Conservation (phyloP, 169 alveolate genomes). For the Plasmodium reichenowi region DNA sequence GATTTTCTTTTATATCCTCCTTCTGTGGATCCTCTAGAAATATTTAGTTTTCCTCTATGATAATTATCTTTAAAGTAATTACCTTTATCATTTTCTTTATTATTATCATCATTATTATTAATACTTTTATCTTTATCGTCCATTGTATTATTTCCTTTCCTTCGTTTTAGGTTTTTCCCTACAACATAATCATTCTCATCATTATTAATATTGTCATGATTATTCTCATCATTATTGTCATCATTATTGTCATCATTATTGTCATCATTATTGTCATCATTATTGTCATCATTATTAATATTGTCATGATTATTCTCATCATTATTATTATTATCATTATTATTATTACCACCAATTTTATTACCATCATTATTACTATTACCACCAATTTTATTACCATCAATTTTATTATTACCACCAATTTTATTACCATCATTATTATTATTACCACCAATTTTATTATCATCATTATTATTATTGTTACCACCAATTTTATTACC, state of each 20-base stretch:
- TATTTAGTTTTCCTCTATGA: too few relatives aligned
- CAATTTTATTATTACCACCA: background rate
- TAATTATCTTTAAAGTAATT: background rate
- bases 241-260: background rate
- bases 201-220: background rate
- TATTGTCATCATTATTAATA: background rate
- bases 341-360: background rate
- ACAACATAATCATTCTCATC: background rate
- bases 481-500: background rate
- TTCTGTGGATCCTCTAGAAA: background rate
- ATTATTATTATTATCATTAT: background rate
- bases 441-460: background rate
- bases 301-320: background rate
- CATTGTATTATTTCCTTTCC: background rate
- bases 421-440: background rate
- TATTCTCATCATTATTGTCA: background rate
- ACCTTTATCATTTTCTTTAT: background rate
- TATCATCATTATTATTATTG: background rate
- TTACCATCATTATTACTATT: background rate
- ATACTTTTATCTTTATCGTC: background rate
- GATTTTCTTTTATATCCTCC: background rate
- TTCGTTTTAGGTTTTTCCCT: background rate
- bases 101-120: background rate
- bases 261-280: background rate
- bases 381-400: background rate